Evolutionary conservation across 371 early-diverging fungal genomes (phyloP), one percentile per base, ranked within the genome.

Genomic region (Mucor lusitanicus): DNA sequence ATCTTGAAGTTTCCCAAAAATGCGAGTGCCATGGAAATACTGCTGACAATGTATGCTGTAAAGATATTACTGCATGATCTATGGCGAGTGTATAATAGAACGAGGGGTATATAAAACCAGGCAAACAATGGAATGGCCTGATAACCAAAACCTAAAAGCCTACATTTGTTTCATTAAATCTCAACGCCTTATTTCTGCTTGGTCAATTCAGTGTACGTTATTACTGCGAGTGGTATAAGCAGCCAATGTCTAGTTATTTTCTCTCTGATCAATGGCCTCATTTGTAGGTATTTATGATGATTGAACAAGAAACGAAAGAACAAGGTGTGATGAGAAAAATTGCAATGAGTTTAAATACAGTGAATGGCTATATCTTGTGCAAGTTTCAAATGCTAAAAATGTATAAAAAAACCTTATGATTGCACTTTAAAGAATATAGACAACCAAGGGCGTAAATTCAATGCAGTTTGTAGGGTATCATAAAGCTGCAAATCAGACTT

Each of bases 61-160:
- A 67, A 2, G 15, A 70, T 68, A 50, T 71, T 62, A 13, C 9
- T 13, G 48, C 59, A 60, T 35, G 67, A 46, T 21, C 35, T 17
- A 50, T 74, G 27, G 0, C 76, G 74, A n/a, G 67, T 67, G 44
- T 80, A 78, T 39, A 44, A 19, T 13, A 80, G 27, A 0, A 72
- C 2, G 3, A 68, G n/a, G 21, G 81, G 77, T 30, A 71, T 39
- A 21, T 67, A 72, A 12, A 72, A 37, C 60, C 69, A 68, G 13
- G 59, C 58, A 11, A 77, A 67, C 17, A 78, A 8, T 3, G 81
- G 81, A 21, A 80, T 68, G 7, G 74, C 68, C 44, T 80, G 76
- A 44, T 71, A 78, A 15, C 78, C 78, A 37, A 69, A 70, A 1
- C 70, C 78, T 61, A 80, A 80, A 3, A 65, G 11, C 6, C 79